Evolutionary conservation across 2,329 filamentous ascomycete species (phyloP).

Genomic region (Xylariaceae sp.): DNA sequence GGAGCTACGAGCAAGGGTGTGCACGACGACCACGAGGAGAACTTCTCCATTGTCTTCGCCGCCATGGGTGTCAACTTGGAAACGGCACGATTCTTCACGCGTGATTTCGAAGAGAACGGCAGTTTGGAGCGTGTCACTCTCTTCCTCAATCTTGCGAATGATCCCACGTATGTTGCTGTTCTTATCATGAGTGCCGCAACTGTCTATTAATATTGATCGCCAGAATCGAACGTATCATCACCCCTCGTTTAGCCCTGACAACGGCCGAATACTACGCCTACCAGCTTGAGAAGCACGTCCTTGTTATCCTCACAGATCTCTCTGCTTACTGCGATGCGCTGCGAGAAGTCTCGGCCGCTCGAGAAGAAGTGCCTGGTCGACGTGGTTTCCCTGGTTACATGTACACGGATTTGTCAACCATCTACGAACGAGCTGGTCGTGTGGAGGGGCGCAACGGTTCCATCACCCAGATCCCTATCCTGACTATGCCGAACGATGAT

Average conservation of each 20-base stretch:
- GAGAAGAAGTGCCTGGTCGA: conserved; percentile 98
- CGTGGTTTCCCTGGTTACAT: conserved; percentile 99
- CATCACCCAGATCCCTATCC: conserved; percentile 97
- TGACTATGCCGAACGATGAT: conserved; percentile 99
- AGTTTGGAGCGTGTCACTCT: conserved; percentile 95
- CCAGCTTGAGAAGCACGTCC: conserved; percentile 98
- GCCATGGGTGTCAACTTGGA: conserved; percentile 99
- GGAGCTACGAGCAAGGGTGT: conserved; percentile 84
- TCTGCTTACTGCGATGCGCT: conserved; percentile 98
- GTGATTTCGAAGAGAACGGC: conserved; percentile 98
- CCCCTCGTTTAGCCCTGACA: conserved; percentile 92
- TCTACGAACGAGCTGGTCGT: conserved; percentile 98
- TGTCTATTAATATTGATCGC: conserved; percentile 18
- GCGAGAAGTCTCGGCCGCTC: conserved; percentile 94
- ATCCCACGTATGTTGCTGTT: conserved; percentile 72
- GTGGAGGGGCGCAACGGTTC: conserved; percentile 95
- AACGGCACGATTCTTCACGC: conserved; percentile 95
- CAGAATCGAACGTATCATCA: conserved; percentile 99
- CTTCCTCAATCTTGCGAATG: conserved; percentile 98
- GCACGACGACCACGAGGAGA: conserved; percentile 95
- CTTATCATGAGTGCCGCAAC: background rate
- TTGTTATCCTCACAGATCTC: conserved; percentile 97
- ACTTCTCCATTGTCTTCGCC: conserved; percentile 99
- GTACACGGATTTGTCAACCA: conserved; percentile 99
- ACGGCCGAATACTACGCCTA: conserved; percentile 99